These are phyloP conservation scores for Aureobasidium lini DNA, from an alignment of 2,329 filamentous ascomycete genomes.

Conservation along the genomic window DNA sequence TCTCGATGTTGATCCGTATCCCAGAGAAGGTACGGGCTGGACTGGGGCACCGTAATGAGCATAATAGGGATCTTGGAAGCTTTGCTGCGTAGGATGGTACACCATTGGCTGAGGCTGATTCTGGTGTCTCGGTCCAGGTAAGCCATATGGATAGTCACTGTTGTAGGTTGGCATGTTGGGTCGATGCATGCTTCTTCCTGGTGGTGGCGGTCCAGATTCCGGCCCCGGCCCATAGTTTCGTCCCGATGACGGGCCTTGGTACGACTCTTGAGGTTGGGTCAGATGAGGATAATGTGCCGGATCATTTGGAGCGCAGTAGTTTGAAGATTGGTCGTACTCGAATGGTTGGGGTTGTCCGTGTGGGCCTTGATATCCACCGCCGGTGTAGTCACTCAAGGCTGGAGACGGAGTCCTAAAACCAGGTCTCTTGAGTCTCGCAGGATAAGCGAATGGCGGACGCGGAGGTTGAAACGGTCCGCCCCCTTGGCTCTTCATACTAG, in stretches of 20 bases:
- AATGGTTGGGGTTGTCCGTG: background rate
- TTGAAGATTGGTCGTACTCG: background rate
- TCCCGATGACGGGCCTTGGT: background rate
- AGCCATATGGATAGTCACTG: constrained; percentile 20
- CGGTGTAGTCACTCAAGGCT: constrained; percentile 33
- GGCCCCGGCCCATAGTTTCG: background rate
- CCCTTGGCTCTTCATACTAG: constrained; percentile 37
- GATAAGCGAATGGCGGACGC: constrained; percentile 36
- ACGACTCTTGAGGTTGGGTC: background rate
- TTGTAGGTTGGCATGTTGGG: constrained; percentile 24
- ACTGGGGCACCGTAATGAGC: background rate
- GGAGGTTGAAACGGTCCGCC: constrained; percentile 26
- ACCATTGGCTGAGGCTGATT: background rate
- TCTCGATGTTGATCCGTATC: constrained; percentile 20
- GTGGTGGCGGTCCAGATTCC: background rate
- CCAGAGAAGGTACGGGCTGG: background rate
- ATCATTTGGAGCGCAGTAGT: background rate
- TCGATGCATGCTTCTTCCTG: constrained; percentile 16
- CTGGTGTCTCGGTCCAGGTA: background rate
- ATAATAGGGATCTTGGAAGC: background rate
- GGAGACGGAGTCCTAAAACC: constrained; percentile 38
- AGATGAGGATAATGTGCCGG: background rate
- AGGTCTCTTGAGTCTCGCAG: constrained; percentile 34
- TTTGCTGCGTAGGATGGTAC: background rate
- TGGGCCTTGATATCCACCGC: background rate